Evolutionary conservation across 306 rosid species (phyloP), one percentile per base, ranked within the genome.

Genomic region (Betula pendula): DNA sequence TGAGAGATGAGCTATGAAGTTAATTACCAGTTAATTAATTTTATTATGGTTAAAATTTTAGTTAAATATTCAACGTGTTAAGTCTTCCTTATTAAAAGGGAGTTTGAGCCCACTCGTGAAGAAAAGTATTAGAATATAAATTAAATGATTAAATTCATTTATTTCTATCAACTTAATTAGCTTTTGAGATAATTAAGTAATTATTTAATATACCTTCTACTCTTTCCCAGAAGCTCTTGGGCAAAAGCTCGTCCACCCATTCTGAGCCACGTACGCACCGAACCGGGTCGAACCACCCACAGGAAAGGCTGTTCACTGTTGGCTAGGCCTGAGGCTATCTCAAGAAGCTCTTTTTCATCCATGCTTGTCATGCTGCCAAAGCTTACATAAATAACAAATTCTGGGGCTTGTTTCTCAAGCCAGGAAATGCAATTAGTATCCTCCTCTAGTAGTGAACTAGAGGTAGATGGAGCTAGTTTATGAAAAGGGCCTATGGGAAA

Each of bases 211-310:
- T n/a, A n/a, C 7, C 25, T 63, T 63, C 45, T 33, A 33, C 45
- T 16, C 25, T 63, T 63, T 35, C 45, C 13, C 10, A 31, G 3
- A 63, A 63, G 35, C 25, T 17, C 44, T 33, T 1, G 15, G 47
- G 70, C 70, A 35, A 35, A 16, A 19, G 24, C 70, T 63, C 70
- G n/a, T 63, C 70, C 6, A 35, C 13, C 70, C 70, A 33, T 63
- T 63, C 24, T 0, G 0, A 33, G 22, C 24, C 24, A 3, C 7
- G 25, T n/a, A n/a, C n/a, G n/a, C 8, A 33, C 25, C 3, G 44
- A 33, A 63, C 24, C 45, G 20, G 43, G 45, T 63, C 45, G 33
- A 17, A 63, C 47, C 69, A 33, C 69, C 45, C 69, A 33, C 45
- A 63, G 16, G 14, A 63, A 63, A 33, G 69, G 69, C 5, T 31